These are phyloP conservation scores for Solanum hybrid DNA, from an alignment of 305 asterid species.

Conservation along the genomic window DNA sequence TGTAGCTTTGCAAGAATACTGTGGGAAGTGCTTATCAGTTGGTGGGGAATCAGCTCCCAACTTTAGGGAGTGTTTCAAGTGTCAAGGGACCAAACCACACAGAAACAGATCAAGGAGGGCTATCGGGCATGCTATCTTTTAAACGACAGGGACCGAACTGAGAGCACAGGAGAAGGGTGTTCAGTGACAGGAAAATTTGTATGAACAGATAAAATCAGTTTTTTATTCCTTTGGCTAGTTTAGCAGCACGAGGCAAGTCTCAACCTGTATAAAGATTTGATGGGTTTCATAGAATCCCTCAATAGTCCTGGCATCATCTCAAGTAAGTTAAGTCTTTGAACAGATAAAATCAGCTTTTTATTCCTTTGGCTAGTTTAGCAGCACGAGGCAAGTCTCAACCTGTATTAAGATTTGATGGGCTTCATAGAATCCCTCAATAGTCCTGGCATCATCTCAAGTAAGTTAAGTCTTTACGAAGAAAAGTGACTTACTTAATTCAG, in stretches of 20 bases:
- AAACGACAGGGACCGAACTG: not conserved
- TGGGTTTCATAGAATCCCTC: not conserved
- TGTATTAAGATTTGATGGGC: not conserved
- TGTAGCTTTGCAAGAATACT: not conserved
- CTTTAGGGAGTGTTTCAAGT: not conserved
- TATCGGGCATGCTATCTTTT: not conserved
- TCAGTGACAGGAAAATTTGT: not conserved
- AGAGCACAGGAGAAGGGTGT: not conserved
- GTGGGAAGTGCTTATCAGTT: not conserved
- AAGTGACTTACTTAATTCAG: not conserved
- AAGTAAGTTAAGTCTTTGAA: not conserved
- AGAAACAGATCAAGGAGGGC: not conserved
- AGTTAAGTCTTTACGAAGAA: not conserved
- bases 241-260: not conserved
- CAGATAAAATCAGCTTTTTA: not conserved
- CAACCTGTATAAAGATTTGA: not conserved
- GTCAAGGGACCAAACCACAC: not conserved
- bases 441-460: not conserved
- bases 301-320: not conserved
- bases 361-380: not conserved
- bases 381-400: not conserved
- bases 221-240: not conserved
- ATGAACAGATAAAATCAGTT: not conserved
- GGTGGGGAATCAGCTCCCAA: not conserved
- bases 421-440: not conserved